Conservation (phyloP, 2,329 filamentous ascomycete genomes). For the Pyrenochaeta sp. region DNA sequence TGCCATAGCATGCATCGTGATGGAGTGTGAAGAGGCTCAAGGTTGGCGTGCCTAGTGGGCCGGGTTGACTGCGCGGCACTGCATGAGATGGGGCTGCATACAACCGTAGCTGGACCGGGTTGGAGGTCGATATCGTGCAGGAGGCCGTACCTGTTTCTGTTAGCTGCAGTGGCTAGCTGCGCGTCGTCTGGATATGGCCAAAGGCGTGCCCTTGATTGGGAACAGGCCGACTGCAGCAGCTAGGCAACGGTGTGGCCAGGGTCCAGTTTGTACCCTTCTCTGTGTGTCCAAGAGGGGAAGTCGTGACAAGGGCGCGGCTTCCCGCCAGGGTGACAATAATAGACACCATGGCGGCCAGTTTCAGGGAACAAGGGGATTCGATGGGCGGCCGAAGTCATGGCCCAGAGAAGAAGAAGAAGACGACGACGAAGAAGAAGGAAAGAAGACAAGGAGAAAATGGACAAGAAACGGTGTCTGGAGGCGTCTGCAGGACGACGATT, state of each 20-base stretch:
- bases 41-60: slow-evolving; percentile 11
- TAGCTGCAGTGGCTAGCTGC: slow-evolving; percentile 33
- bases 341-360: slow-evolving; percentile 6
- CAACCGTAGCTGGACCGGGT: slow-evolving; percentile 42
- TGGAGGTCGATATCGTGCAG: slow-evolving; percentile 30
- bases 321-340: background rate
- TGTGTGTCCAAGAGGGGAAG: background rate
- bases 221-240: slow-evolving; percentile 6
- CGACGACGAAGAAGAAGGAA: too few species aligned
- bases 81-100: slow-evolving; percentile 44
- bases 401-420: slow-evolving; percentile 30
- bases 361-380: slow-evolving; percentile 12
- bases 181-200: slow-evolving; percentile 27
- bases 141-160: slow-evolving; percentile 26
- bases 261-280: slow-evolving; percentile 9
- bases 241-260: slow-evolving; percentile 11
- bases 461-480: slow-evolving; percentile 34
- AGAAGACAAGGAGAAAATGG: slow-evolving; percentile 29
- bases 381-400: slow-evolving; percentile 20
- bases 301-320: background rate
- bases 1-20: slow-evolving; percentile 22
- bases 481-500: slow-evolving; percentile 45
- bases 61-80: slow-evolving; percentile 22
- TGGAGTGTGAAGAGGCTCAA: slow-evolving; percentile 28
- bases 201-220: slow-evolving; percentile 11